Evolutionary conservation across 495 filamentous ascomycete species (phyloP).

Genomic region (Rhizodiscina lignyota): DNA sequence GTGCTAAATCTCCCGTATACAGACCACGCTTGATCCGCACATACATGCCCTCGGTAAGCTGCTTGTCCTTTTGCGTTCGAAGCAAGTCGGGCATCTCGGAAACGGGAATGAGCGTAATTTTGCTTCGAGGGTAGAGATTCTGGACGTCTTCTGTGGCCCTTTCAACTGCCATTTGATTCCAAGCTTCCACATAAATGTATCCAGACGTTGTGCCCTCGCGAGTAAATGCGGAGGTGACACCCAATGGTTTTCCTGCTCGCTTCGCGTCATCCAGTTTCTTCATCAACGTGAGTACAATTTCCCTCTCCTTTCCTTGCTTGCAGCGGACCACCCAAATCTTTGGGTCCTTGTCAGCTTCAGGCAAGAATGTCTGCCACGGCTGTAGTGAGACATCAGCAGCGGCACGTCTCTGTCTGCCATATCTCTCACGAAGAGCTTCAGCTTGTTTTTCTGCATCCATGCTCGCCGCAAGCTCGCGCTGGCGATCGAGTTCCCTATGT

Average conservation of each 20-base stretch:
- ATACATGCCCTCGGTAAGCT: conserved; percentile 77
- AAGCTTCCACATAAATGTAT: conserved; percentile 88
- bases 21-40: conserved; percentile 75
- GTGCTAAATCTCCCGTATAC: conserved; percentile 79
- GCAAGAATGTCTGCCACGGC: conserved; percentile 76
- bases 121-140: conserved; percentile 69
- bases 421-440: conserved; percentile 66
- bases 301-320: conserved; percentile 86
- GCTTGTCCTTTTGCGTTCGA: conserved; percentile 70
- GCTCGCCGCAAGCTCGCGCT: conserved; percentile 66
- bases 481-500: conserved; percentile 86
- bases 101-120: conserved; percentile 76
- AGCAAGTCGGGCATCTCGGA: conserved; percentile 95
- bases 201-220: conserved; percentile 76
- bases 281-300: conserved; percentile 70
- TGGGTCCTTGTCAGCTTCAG: conserved; percentile 86
- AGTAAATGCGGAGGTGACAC: conserved; percentile 80
- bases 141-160: conserved; percentile 64
- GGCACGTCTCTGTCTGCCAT: conserved; percentile 47
- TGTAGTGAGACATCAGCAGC: conserved; percentile 45
- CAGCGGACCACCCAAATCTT: conserved; percentile 90
- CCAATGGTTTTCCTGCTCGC: conserved; percentile 55
- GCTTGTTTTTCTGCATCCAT: conserved; percentile 92
- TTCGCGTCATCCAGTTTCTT: conserved; percentile 69
- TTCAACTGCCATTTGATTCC: conserved; percentile 69